Conservation (phyloP, 495 filamentous ascomycete genomes). For the Podospora pseudoanserina region DNA sequence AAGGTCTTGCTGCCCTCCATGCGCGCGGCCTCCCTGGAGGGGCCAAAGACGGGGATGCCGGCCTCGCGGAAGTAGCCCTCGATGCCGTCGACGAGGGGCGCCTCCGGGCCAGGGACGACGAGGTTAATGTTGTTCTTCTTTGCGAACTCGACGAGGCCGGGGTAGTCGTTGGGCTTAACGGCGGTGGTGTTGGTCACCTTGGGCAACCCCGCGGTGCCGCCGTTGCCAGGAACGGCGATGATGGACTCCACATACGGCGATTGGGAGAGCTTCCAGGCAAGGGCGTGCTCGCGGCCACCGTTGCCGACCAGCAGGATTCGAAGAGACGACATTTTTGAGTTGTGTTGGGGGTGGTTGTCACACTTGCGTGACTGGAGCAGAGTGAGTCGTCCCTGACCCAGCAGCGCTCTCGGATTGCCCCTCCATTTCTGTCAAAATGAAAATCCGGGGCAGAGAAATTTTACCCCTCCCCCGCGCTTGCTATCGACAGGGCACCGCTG, state of each 20-base stretch:
- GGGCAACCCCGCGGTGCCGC: constrained; percentile 70
- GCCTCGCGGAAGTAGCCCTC: constrained; percentile 76
- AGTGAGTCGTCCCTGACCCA: background rate
- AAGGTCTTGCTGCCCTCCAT: constrained; percentile 98
- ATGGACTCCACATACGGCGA: constrained; percentile 65
- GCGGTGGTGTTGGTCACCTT: constrained; percentile 69
- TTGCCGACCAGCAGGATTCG: constrained; percentile 83
- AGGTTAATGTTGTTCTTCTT: constrained; percentile 71
- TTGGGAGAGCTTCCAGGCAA: constrained; percentile 90
- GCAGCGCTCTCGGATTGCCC: background rate
- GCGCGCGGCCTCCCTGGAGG: constrained; percentile 75
- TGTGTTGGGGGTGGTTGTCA: background rate
- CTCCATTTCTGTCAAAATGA: constrained; percentile 20
- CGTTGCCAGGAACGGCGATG: constrained; percentile 75
- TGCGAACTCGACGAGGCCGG: constrained; percentile 70
- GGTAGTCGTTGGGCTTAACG: constrained; percentile 70
- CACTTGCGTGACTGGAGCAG: background rate
- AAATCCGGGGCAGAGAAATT: constrained; percentile 15
- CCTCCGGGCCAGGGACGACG: constrained; percentile 88
- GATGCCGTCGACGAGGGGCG: constrained; percentile 88
- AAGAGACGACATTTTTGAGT: constrained; percentile 33
- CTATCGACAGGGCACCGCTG: constrained; percentile 3
- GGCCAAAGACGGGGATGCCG: constrained; percentile 81
- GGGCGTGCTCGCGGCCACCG: constrained; percentile 89
- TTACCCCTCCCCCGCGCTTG: constrained; percentile 36